A percentile compares a stretch with the other conserved stretches of the same genome.
Evolutionary conservation across 768 basidiomycete species (phyloP).

Genomic region (Leccinum subtestaceum): DNA sequence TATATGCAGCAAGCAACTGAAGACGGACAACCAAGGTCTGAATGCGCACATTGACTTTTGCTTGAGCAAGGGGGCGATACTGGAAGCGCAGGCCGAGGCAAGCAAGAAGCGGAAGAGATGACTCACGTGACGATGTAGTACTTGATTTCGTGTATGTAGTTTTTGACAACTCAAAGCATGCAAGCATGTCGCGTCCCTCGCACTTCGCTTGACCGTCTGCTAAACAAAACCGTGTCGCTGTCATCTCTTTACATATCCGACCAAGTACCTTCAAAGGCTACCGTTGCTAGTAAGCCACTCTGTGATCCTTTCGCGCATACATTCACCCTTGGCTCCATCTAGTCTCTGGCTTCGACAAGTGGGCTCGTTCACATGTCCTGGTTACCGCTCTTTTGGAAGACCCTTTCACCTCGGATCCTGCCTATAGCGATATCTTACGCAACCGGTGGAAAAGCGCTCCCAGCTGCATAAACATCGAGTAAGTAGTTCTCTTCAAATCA

Average conservation of each 20-base stretch:
- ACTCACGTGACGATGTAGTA: conserved; percentile 20
- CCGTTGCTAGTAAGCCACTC: conserved; percentile 45
- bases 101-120: conserved; percentile 21
- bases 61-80: conserved; percentile 73
- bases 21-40: conserved; percentile 71
- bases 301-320: not conserved
- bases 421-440: conserved; percentile 41
- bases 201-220: conserved; percentile 19
- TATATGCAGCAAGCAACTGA: conserved; percentile 59
- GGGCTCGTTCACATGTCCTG: conserved; percentile 53
- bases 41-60: conserved; percentile 92
- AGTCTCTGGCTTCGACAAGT: conserved; percentile 61
- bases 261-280: conserved; percentile 36
- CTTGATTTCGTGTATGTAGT: not conserved
- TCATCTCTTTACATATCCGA: conserved; percentile 27
- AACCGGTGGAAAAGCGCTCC: conserved; percentile 47
- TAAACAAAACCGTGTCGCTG: conserved; percentile 50
- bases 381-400: conserved; percentile 71
- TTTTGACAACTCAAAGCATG: conserved; percentile 19
- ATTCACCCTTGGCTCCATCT: conserved; percentile 2
- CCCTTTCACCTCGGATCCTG: conserved; percentile 57
- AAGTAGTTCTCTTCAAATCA: conserved; percentile 1
- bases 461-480: conserved; percentile 27
- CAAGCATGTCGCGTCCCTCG: conserved; percentile 13
- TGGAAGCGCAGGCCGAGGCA: conserved; percentile 54